A percentile compares a stretch with the other conserved stretches of the same genome.
Conservation (phyloP, 2,329 filamentous ascomycete genomes). For the Alternaria burnsii region DNA sequence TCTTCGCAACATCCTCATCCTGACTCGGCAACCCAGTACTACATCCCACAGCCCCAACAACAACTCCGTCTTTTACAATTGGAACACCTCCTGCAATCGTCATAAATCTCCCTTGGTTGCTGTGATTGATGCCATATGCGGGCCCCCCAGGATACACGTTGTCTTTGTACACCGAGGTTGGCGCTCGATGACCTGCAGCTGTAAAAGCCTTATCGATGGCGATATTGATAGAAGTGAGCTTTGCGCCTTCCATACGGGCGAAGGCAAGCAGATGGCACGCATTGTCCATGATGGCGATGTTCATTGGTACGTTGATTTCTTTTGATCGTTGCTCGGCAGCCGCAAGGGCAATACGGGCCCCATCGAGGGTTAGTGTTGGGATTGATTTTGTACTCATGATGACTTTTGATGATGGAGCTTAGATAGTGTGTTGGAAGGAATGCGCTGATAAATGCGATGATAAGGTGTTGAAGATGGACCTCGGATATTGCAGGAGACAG, state of each 20-base stretch:
- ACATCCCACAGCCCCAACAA: slow-evolving; percentile 64
- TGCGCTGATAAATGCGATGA: background rate
- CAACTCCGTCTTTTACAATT: slow-evolving; percentile 57
- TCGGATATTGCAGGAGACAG: slow-evolving; percentile 10
- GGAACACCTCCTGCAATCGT: slow-evolving; percentile 64
- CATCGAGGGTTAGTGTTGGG: slow-evolving; percentile 47
- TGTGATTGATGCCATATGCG: slow-evolving; percentile 62
- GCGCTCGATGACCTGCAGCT: slow-evolving; percentile 62
- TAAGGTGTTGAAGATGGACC: background rate
- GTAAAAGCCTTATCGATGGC: slow-evolving; percentile 70
- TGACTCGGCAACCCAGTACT: slow-evolving; percentile 64
- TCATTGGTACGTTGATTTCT: slow-evolving; percentile 55
- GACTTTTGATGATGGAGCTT: background rate
- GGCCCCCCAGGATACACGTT: slow-evolving; percentile 62
- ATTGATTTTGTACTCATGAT: slow-evolving; percentile 45
- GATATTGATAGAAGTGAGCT: slow-evolving; percentile 63
- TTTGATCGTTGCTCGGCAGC: slow-evolving; percentile 49
- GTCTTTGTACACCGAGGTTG: slow-evolving; percentile 63
- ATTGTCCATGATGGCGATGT: slow-evolving; percentile 60
- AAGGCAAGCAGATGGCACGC: slow-evolving; percentile 59
- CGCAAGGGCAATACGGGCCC: slow-evolving; percentile 47
- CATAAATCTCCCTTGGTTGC: slow-evolving; percentile 63
- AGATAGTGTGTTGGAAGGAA: background rate
- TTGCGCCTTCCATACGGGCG: slow-evolving; percentile 59
- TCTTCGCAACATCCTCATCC: slow-evolving; percentile 62